Conservation (phyloP, 345 rosid genomes). For the Theobroma cacao region DNA sequence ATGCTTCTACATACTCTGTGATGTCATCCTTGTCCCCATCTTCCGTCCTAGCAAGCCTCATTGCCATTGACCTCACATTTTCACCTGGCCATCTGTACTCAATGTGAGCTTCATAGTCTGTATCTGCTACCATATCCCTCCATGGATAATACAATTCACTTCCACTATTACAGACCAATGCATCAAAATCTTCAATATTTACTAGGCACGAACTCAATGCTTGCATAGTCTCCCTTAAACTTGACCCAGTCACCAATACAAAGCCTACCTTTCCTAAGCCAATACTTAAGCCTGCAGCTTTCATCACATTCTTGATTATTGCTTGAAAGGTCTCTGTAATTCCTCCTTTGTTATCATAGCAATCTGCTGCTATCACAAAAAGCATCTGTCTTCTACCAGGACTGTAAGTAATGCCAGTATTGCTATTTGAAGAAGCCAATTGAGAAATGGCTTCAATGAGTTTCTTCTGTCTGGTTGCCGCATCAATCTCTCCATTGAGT, state of each 20-base stretch:
- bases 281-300: slow-evolving; percentile 51
- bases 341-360: slow-evolving; percentile 48
- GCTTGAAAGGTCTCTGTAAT: slow-evolving; percentile 39
- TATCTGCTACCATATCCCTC: slow-evolving; percentile 69
- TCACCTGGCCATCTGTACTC: slow-evolving; percentile 94
- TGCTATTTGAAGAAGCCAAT: slow-evolving; percentile 45
- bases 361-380: slow-evolving; percentile 70
- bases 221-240: slow-evolving; percentile 54
- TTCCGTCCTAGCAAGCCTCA: slow-evolving; percentile 53
- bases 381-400: slow-evolving; percentile 81
- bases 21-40: slow-evolving; percentile 51
- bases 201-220: slow-evolving; percentile 47
- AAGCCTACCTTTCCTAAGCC: slow-evolving; percentile 58
- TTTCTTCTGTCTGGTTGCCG: slow-evolving; percentile 63
- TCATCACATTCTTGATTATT: slow-evolving; percentile 59
- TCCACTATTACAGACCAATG: slow-evolving; percentile 82
- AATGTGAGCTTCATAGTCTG: slow-evolving; percentile 68
- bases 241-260: slow-evolving; percentile 61
- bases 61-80: slow-evolving; percentile 46
- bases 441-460: slow-evolving; percentile 58
- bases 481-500: slow-evolving; percentile 64
- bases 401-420: slow-evolving; percentile 37
- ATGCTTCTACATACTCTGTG: slow-evolving; percentile 37
- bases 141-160: slow-evolving; percentile 77
- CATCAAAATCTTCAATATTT: slow-evolving; percentile 77